A percentile compares a stretch with the other conserved stretches of the same genome.
Conservation (phyloP, 352 stramenopile species). For the Elongisporangium anandrum region DNA sequence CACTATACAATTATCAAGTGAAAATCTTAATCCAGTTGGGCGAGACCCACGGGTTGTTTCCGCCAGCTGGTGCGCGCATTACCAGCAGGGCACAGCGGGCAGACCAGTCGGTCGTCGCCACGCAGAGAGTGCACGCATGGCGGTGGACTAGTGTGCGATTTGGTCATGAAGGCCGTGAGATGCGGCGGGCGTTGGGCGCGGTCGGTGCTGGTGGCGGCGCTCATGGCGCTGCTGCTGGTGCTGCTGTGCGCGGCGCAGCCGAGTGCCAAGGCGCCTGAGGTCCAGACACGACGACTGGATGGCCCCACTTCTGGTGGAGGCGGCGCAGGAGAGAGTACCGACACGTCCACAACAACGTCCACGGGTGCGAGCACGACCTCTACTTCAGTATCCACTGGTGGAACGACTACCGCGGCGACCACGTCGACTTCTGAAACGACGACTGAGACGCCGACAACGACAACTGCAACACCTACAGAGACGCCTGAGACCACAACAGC, state of each 20-base stretch:
- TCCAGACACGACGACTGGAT: background rate
- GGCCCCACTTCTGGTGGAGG: background rate
- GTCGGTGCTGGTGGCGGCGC: background rate
- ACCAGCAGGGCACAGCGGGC: background rate
- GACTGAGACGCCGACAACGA: background rate
- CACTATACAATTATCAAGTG: background rate
- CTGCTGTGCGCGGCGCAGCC: background rate
- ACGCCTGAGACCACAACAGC: background rate
- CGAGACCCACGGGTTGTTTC: background rate
- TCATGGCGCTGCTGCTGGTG: background rate
- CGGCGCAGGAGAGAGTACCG: background rate
- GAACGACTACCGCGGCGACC: background rate
- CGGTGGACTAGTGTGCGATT: background rate
- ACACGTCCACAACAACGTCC: too few relatives aligned
- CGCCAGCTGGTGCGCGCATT: background rate
- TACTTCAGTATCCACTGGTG: background rate
- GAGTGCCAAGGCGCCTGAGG: background rate
- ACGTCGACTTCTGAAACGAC: background rate
- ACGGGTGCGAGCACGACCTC: background rate
- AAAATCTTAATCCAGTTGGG: background rate
- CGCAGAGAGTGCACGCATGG: background rate
- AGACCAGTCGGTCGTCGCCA: background rate
- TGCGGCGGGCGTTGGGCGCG: background rate
- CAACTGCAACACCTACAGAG: background rate
- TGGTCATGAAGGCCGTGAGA: background rate